phyloP scores from a whole-genome alignment of 2,329 filamentous ascomycete genomes.

The Pseudocercospora vitis region DNA sequence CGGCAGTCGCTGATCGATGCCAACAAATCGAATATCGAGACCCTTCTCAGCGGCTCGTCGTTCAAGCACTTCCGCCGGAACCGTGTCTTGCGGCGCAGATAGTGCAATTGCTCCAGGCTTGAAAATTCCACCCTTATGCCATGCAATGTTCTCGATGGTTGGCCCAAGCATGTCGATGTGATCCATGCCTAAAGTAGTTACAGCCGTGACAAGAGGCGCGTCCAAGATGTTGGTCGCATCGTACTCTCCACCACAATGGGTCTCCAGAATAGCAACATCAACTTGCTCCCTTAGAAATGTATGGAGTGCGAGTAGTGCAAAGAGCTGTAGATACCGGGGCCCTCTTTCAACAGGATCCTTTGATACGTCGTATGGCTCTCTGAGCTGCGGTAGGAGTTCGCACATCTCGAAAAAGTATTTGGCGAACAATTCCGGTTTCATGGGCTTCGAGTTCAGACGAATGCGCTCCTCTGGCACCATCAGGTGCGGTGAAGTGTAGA shows the following conservation, averaged over 20 bases:
- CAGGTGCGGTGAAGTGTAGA: constrained; percentile 83
- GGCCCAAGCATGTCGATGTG: constrained; percentile 76
- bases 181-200: constrained; percentile 82
- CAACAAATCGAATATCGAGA: constrained; percentile 49
- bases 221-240: constrained; percentile 84
- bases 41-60: constrained; percentile 52
- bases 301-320: constrained; percentile 84
- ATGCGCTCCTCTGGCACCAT: constrained; percentile 80
- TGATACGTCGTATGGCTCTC: constrained; percentile 42
- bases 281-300: constrained; percentile 76
- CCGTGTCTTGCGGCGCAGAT: constrained; percentile 46
- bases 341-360: constrained; percentile 62
- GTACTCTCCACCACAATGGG: constrained; percentile 87
- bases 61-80: constrained; percentile 47
- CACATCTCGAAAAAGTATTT: constrained; percentile 71
- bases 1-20: constrained; percentile 49
- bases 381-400: neutral
- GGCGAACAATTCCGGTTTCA: constrained; percentile 67
- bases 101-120: constrained; percentile 65
- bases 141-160: constrained; percentile 77
- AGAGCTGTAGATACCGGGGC: constrained; percentile 72
- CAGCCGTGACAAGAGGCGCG: constrained; percentile 66
- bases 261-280: constrained; percentile 77
- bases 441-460: constrained; percentile 68
- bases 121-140: constrained; percentile 87